These are phyloP conservation scores for Esteya vermicola DNA, from an alignment of 2,329 filamentous ascomycete species.

Conservation along the genomic window DNA sequence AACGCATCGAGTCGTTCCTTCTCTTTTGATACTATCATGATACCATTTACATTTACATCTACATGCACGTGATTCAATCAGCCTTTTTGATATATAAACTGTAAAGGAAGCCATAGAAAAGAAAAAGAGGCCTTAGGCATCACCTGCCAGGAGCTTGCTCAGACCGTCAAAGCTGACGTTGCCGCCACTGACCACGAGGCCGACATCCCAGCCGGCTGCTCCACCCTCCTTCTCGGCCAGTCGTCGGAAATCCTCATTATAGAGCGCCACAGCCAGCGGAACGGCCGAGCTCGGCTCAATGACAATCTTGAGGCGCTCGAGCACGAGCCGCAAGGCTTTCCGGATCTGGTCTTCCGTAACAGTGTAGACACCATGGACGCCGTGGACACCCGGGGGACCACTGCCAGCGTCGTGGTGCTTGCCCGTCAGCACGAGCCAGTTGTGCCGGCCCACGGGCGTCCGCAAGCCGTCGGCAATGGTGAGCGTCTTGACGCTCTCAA, in stretches of 20 bases:
- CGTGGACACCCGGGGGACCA: conserved; percentile 34
- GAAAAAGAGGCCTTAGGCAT: too few species aligned
- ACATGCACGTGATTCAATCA: too few species aligned
- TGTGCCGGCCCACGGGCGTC: conserved; percentile 63
- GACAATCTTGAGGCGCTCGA: conserved; percentile 81
- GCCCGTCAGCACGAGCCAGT: conserved; percentile 60
- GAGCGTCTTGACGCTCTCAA: conserved; percentile 55
- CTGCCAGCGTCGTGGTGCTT: not conserved
- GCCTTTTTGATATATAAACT: too few species aligned
- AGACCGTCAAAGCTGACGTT: conserved; percentile 43
- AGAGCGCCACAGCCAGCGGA: conserved; percentile 68
- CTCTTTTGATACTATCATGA: not conserved
- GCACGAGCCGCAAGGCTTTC: conserved; percentile 58
- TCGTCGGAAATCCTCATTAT: conserved; percentile 66
- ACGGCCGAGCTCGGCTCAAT: conserved; percentile 83
- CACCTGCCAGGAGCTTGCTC: conserved; percentile 29
- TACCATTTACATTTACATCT: too few species aligned
- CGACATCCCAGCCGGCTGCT: conserved; percentile 57
- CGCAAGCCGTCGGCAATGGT: conserved; percentile 84
- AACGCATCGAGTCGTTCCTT: not conserved
- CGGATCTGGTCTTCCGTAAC: conserved; percentile 76
- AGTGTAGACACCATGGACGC: conserved; percentile 56
- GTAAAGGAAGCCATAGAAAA: too few species aligned
- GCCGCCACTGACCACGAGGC: conserved; percentile 45
- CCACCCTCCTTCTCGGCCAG: conserved; percentile 59